A percentile compares a stretch with the other conserved stretches of the same genome.
Evolutionary conservation across 1,284 basidiomycete genomes (phyloP).

Genomic region (Moesziomyces globuligerus): DNA sequence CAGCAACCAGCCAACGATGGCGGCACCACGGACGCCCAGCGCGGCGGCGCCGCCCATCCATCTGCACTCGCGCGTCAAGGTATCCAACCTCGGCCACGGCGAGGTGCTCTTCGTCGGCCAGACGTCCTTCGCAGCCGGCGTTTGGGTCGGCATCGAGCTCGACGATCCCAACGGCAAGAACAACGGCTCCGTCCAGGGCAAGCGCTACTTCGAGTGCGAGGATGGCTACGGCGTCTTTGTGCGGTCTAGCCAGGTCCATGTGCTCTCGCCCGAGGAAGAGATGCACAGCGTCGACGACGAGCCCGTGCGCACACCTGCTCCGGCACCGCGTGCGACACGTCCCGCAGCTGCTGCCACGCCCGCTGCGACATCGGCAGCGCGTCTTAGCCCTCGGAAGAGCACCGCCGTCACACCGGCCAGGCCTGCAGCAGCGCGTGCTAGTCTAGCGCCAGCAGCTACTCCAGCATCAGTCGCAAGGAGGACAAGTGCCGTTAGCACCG

Average conservation of each 20-base stretch:
- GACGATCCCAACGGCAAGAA: slow-evolving; percentile 84
- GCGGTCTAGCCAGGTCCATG: slow-evolving; percentile 83
- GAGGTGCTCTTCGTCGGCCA: slow-evolving; percentile 85
- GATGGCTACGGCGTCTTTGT: slow-evolving; percentile 88
- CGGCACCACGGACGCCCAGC: slow-evolving; percentile 9
- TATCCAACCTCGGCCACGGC: slow-evolving; percentile 75
- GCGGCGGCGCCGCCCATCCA: slow-evolving; percentile 45
- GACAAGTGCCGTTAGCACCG: slow-evolving; percentile 23
- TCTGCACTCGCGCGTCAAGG: slow-evolving; percentile 55
- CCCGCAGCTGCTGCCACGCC: slow-evolving; percentile 8
- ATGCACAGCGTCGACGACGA: slow-evolving; percentile 48
- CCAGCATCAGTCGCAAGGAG: slow-evolving; percentile 17
- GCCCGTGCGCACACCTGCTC: slow-evolving; percentile 5
- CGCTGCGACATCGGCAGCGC: slow-evolving; percentile 19
- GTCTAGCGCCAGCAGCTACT: slow-evolving; percentile 14
- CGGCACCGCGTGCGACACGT: slow-evolving; percentile 18
- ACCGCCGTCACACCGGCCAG: slow-evolving; percentile 28
- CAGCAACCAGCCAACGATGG: slow-evolving; percentile 5
- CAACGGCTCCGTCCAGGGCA: slow-evolving; percentile 86
- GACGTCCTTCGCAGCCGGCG: slow-evolving; percentile 84
- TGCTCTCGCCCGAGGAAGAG: slow-evolving; percentile 67
- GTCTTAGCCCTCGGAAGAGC: slow-evolving; percentile 39
- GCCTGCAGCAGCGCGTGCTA: slow-evolving; percentile 12
- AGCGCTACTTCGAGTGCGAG: slow-evolving; percentile 84
- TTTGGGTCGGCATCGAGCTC: slow-evolving; percentile 95